A percentile compares a stretch with the other conserved stretches of the same genome.
These are phyloP conservation scores for Boletales sp. DNA, from an alignment of 768 basidiomycete genomes.

Conservation along the genomic window DNA sequence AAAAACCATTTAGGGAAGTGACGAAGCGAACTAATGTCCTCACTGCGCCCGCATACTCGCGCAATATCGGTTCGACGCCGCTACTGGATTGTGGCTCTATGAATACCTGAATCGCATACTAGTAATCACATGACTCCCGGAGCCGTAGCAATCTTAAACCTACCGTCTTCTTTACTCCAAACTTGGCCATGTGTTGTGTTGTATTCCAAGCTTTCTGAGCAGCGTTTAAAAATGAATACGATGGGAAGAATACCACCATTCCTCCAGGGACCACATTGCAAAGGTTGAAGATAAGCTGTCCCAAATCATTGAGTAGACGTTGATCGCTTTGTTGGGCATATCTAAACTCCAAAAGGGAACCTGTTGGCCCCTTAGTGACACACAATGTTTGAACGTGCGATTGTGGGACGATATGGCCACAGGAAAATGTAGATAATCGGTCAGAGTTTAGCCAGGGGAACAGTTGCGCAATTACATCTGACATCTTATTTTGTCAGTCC, in stretches of 20 bases:
- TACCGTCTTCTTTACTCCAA: slow-evolving; percentile 74
- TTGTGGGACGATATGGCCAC: slow-evolving; percentile 86
- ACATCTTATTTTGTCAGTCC: slow-evolving; percentile 51
- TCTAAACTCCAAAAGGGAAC: slow-evolving; percentile 76
- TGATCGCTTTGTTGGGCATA: slow-evolving; percentile 68
- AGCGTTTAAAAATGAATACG: slow-evolving; percentile 75
- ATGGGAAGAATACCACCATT: slow-evolving; percentile 92
- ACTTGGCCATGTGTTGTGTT: slow-evolving; percentile 56
- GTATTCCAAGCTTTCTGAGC: slow-evolving; percentile 65
- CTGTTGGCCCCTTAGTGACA: slow-evolving; percentile 70
- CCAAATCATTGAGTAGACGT: slow-evolving; percentile 72
- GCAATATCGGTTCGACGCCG: slow-evolving; percentile 71
- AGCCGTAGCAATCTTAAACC: slow-evolving; percentile 4
- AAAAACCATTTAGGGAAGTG: neutral
- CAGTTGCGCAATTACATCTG: slow-evolving; percentile 81
- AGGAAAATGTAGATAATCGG: slow-evolving; percentile 78
- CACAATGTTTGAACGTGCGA: slow-evolving; percentile 75
- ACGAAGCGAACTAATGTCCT: slow-evolving; percentile 17
- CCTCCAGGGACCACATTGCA: slow-evolving; percentile 77
- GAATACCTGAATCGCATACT: slow-evolving; percentile 58
- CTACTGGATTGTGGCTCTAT: slow-evolving; percentile 76
- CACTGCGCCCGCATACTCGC: slow-evolving; percentile 63
- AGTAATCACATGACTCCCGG: neutral
- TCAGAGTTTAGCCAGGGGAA: slow-evolving; percentile 62
- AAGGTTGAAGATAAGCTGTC: slow-evolving; percentile 80